A percentile compares a stretch with the other conserved stretches of the same genome.
Evolutionary conservation across 495 filamentous ascomycete species (phyloP).

Genomic region (Penicillium turbatum): DNA sequence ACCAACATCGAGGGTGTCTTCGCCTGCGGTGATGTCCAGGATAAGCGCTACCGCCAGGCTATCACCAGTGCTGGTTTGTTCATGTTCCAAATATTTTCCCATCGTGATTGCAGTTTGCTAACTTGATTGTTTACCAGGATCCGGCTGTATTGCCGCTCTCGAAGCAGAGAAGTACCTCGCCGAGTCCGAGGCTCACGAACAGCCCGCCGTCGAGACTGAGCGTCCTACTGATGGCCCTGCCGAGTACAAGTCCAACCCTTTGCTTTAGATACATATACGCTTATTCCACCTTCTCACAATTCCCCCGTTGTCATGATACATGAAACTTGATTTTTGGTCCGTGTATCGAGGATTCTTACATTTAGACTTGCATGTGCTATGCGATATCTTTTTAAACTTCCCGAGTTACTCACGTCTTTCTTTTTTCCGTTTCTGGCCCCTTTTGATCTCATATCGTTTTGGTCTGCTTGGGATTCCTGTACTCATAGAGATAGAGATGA

Average conservation of each 20-base stretch:
- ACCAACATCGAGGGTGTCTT: constrained; percentile 92
- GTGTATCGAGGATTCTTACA: constrained; percentile 1
- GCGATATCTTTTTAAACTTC: constrained; percentile 15
- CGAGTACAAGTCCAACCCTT: constrained; percentile 60
- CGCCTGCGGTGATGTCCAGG: constrained; percentile 95
- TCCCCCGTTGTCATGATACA: constrained; percentile 15
- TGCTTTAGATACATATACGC: constrained; percentile 45
- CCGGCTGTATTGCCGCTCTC: constrained; percentile 90
- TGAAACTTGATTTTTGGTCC: constrained; percentile 2
- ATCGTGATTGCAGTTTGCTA: constrained; percentile 5
- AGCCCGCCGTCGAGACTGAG: constrained; percentile 33
- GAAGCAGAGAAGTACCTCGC: constrained; percentile 90
- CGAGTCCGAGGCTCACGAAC: constrained; percentile 58
- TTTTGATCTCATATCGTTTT: constrained; percentile 13
- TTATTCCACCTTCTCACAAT: not conserved
- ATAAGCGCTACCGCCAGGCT: constrained; percentile 96
- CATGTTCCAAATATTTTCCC: not conserved
- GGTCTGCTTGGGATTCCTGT: constrained; percentile 15
- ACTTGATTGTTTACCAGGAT: constrained; percentile 49
- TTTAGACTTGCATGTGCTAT: constrained; percentile 19
- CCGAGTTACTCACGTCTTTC: no score
- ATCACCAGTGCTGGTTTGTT: constrained; percentile 92
- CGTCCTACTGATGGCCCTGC: constrained; percentile 37
- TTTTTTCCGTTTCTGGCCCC: constrained; percentile 17
- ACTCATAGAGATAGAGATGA: constrained; percentile 27